phyloP scores from a whole-genome alignment of 768 basidiomycete species.

The Pulveroboletus frians region DNA sequence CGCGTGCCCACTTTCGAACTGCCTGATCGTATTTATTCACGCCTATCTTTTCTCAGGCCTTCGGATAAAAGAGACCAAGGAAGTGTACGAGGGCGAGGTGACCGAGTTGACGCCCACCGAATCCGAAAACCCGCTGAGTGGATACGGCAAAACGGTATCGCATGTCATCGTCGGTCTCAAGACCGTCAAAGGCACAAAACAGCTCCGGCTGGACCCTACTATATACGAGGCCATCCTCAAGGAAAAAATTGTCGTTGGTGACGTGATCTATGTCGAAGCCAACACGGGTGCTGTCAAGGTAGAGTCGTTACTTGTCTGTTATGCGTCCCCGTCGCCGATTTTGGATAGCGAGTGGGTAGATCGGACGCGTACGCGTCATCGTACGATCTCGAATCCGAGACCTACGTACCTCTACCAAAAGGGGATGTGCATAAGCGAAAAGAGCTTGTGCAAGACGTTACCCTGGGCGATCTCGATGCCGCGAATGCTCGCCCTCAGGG shows the following conservation, averaged over 20 bases:
- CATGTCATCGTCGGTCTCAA: slow-evolving; percentile 96
- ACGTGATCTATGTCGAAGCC: slow-evolving; percentile 93
- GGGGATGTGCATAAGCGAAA: slow-evolving; percentile 96
- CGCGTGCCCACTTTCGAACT: not conserved
- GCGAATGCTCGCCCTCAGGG: slow-evolving; percentile 95
- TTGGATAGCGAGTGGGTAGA: slow-evolving; percentile 78
- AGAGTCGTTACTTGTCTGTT: slow-evolving; percentile 11
- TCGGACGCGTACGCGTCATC: slow-evolving; percentile 97
- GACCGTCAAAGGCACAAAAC: slow-evolving; percentile 90
- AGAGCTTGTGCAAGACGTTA: slow-evolving; percentile 93
- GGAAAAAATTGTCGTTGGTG: slow-evolving; percentile 94
- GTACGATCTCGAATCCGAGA: slow-evolving; percentile 97
- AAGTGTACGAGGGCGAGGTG: slow-evolving; percentile 97
- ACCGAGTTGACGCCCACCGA: slow-evolving; percentile 96
- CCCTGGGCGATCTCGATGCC: slow-evolving; percentile 90
- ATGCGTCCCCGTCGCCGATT: not conserved
- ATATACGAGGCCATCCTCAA: slow-evolving; percentile 98
- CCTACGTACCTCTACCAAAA: slow-evolving; percentile 95
- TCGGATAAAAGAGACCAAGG: slow-evolving; percentile 98
- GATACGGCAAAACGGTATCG: slow-evolving; percentile 98
- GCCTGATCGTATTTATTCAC: not conserved
- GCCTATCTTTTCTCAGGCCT: slow-evolving; percentile 45
- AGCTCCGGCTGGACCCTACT: slow-evolving; percentile 86
- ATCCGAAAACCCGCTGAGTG: slow-evolving; percentile 93
- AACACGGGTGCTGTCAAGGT: slow-evolving; percentile 96